Conservation (phyloP, 768 basidiomycete species). For the Leucogyrophana mollusca region DNA sequence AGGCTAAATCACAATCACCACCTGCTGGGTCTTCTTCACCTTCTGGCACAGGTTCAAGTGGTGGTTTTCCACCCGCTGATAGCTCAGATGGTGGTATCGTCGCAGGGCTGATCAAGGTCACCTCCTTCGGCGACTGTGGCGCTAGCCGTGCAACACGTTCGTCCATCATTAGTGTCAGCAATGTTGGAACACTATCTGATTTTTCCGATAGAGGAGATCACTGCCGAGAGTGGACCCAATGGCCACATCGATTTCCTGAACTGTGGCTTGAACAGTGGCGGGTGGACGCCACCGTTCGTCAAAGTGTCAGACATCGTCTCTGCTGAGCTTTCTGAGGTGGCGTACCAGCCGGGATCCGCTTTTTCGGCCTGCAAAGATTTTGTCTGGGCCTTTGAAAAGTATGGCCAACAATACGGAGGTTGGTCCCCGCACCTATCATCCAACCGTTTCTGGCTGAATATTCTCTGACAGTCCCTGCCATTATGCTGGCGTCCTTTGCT, state of each 20-base stretch:
- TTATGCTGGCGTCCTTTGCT: constrained; percentile 81
- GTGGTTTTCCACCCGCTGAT: too few species aligned
- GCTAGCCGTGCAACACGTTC: constrained; percentile 48
- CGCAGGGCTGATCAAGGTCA: constrained; percentile 35
- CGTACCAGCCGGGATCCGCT: constrained; percentile 47
- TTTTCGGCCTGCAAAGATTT: constrained; percentile 59
- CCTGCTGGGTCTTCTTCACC: not conserved
- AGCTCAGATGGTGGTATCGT: not conserved
- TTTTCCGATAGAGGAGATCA: constrained; percentile 41
- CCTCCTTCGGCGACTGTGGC: constrained; percentile 39
- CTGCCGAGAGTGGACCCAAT: constrained; percentile 58
- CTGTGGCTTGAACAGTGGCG: constrained; percentile 62
- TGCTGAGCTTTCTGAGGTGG: constrained; percentile 44
- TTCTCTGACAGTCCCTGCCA: constrained; percentile 52
- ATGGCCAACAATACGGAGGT: constrained; percentile 45
- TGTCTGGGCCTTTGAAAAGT: constrained; percentile 56
- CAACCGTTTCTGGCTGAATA: not conserved
- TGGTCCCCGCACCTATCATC: constrained; percentile 17
- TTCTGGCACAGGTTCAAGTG: not conserved
- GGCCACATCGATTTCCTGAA: constrained; percentile 76
- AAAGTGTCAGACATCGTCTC: constrained; percentile 48
- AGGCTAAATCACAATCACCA: not conserved
- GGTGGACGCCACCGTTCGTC: constrained; percentile 75
- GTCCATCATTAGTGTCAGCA: constrained; percentile 11
- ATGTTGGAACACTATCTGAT: constrained; percentile 5